A percentile compares a stretch with the other conserved stretches of the same genome.
Conservation (phyloP, 148 eudicot genomes). For the Limonium bicolor region DNA sequence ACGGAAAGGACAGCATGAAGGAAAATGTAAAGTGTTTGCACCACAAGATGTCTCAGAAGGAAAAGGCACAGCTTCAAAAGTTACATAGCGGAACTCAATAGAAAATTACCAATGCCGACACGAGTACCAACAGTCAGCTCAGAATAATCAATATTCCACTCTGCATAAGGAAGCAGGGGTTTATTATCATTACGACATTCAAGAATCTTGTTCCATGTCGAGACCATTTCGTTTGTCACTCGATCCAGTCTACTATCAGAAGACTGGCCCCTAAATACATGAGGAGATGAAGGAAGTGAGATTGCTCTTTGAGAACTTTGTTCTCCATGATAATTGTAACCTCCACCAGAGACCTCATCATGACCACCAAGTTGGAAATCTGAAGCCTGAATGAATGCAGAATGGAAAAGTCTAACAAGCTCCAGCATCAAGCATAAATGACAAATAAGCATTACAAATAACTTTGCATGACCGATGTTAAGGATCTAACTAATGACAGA, state of each 20-base stretch:
- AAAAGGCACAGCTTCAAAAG: not conserved
- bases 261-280: slow-evolving; percentile 40
- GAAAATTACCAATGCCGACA: slow-evolving; percentile 74
- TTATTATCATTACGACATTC: slow-evolving; percentile 53
- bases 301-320: slow-evolving; percentile 70
- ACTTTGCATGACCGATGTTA: too few relatives aligned
- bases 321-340: slow-evolving; percentile 37
- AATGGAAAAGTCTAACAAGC: too few relatives aligned
- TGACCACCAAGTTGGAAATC: slow-evolving; percentile 30
- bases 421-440: too few relatives aligned
- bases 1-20: not conserved
- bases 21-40: not conserved
- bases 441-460: too few relatives aligned
- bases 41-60: not conserved
- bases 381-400: slow-evolving; percentile 42
- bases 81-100: not conserved
- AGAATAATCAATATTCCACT: slow-evolving; percentile 92
- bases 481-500: too few relatives aligned
- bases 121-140: slow-evolving; percentile 94
- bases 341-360: slow-evolving; percentile 44
- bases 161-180: slow-evolving; percentile 73
- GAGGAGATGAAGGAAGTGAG: slow-evolving; percentile 94
- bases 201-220: slow-evolving; percentile 68
- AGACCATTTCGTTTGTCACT: slow-evolving; percentile 37
- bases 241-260: slow-evolving; percentile 27